phyloP scores from a whole-genome alignment of 257 asterid species.

The Forsythia viridissima region DNA sequence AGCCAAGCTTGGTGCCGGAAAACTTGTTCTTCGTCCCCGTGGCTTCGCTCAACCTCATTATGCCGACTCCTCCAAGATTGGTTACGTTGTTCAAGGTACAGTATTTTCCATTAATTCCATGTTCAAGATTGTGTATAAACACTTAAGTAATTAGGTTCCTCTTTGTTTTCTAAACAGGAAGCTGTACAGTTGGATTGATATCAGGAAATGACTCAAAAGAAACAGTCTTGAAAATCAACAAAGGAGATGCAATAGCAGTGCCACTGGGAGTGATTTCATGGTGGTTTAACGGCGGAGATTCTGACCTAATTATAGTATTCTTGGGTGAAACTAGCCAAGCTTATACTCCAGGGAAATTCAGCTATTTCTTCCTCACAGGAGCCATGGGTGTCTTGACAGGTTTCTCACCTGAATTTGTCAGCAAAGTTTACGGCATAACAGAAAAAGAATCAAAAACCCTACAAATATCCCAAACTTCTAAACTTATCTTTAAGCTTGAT shows the following conservation, averaged over 20 bases:
- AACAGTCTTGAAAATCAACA: background rate
- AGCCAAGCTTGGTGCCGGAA: conserved; percentile 34
- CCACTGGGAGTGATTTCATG: conserved; percentile 18
- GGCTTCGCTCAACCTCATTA: conserved; percentile 41
- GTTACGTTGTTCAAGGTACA: conserved; percentile 34
- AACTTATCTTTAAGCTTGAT: conserved; percentile 20
- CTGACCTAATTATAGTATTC: conserved; percentile 15
- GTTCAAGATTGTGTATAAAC: background rate
- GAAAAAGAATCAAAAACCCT: conserved; percentile 26
- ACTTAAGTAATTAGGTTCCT: no score
- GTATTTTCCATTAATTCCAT: background rate
- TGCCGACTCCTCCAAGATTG: conserved; percentile 31
- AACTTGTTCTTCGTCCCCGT: conserved; percentile 32
- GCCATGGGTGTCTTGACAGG: conserved; percentile 1
- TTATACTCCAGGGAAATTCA: conserved; percentile 16
- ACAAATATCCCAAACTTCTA: conserved; percentile 29
- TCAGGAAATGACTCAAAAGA: conserved; percentile 9
- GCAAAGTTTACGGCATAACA: conserved; percentile 22
- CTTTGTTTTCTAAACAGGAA: conserved; percentile 3
- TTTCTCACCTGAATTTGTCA: conserved; percentile 18
- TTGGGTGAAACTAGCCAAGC: conserved; percentile 24
- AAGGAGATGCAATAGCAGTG: conserved; percentile 25
- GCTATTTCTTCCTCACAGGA: conserved; percentile 44
- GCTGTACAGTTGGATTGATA: conserved; percentile 10
- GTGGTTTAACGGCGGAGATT: conserved; percentile 20